Conservation (phyloP, 768 basidiomycete species). For the Lepiota brunneoincarnata region DNA sequence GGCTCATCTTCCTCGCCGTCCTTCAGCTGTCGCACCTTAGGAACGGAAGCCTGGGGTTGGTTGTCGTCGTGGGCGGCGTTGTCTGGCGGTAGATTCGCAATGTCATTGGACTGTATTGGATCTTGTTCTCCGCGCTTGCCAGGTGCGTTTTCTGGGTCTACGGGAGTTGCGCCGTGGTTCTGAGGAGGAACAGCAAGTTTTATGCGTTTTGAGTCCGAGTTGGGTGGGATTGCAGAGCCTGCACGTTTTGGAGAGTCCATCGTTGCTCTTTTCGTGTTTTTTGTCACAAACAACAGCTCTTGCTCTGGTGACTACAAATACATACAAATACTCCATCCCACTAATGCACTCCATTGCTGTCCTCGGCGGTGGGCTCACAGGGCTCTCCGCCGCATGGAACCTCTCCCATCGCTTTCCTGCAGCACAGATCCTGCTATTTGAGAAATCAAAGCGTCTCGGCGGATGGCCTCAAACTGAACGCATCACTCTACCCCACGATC, state of each 20-base stretch:
- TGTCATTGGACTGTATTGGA: conserved; percentile 74
- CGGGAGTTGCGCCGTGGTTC: conserved; percentile 65
- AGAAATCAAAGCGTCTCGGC: conserved; percentile 62
- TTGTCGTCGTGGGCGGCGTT: not conserved
- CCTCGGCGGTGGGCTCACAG: conserved; percentile 80
- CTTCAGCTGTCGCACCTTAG: conserved; percentile 38
- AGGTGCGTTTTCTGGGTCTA: conserved; percentile 74
- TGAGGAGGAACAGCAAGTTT: conserved; percentile 52
- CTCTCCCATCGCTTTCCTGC: conserved; percentile 64
- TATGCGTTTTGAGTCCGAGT: conserved; percentile 61
- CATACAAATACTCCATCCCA: not conserved
- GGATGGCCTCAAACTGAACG: conserved; percentile 82
- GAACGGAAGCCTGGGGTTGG: conserved; percentile 23
- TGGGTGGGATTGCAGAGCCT: conserved; percentile 56
- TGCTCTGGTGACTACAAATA: not conserved
- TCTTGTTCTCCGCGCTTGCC: conserved; percentile 91
- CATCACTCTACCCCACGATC: conserved; percentile 33
- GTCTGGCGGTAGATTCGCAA: conserved; percentile 69
- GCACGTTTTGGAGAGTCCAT: too few species aligned
- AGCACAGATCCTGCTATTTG: conserved; percentile 63
- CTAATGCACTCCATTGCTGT: conserved; percentile 43
- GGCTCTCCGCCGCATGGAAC: conserved; percentile 79
- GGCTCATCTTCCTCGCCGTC: conserved; percentile 64
- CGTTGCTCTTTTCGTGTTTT: not conserved
- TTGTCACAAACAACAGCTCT: not conserved